phyloP scores from a whole-genome alignment of 805 yeast genomes.

The Danielia oregonensis region DNA sequence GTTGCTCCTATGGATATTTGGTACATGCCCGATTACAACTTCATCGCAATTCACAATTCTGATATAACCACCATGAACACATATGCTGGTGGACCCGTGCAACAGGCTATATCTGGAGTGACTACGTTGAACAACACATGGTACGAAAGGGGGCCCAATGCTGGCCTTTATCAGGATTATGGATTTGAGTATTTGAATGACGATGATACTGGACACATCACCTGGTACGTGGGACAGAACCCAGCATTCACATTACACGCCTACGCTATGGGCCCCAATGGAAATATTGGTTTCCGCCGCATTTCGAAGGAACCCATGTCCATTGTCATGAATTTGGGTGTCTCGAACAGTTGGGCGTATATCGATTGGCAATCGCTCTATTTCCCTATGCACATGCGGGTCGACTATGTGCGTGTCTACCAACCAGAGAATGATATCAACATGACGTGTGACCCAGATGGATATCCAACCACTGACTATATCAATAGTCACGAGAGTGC shows the following conservation, averaged over 20 bases:
- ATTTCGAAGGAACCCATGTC: conserved; percentile 39
- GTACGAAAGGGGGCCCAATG: conserved; percentile 65
- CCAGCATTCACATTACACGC: conserved; percentile 28
- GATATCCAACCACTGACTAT: conserved; percentile 35
- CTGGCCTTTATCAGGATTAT: conserved; percentile 60
- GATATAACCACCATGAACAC: conserved; percentile 77
- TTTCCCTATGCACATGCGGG: conserved; percentile 34
- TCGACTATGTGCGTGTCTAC: conserved; percentile 40
- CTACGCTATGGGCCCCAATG: conserved; percentile 36
- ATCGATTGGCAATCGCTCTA: conserved; percentile 32
- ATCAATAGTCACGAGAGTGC: conserved; percentile 30
- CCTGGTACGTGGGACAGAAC: conserved; percentile 81
- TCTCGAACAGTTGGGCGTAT: conserved; percentile 38
- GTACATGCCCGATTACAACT: conserved; percentile 88
- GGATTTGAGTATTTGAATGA: conserved; percentile 79
- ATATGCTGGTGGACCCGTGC: conserved; percentile 90
- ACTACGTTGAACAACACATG: conserved; percentile 77
- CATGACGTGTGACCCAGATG: conserved; percentile 37
- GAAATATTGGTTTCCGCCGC: conserved; percentile 34
- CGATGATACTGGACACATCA: conserved; percentile 62
- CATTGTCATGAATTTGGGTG: conserved; percentile 36
- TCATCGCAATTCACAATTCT: conserved; percentile 64
- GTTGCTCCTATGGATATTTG: conserved; percentile 93
- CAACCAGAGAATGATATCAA: conserved; percentile 28
- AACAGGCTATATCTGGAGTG: conserved; percentile 85